Evolutionary conservation across 2,329 filamentous ascomycete genomes (phyloP).

Genomic region (Exserohilum turcica): DNA sequence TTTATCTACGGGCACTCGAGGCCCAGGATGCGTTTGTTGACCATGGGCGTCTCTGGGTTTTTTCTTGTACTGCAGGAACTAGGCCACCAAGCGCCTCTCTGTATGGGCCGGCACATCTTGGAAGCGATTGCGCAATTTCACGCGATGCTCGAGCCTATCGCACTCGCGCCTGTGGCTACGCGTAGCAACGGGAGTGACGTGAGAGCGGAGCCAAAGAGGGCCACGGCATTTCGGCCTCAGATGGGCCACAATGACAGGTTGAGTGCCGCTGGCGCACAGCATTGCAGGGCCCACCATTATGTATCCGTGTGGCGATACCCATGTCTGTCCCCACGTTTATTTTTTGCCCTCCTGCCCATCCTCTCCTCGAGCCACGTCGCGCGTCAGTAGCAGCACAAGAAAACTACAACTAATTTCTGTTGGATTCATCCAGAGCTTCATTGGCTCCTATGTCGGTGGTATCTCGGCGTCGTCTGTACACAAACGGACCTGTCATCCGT

Average conservation of each 20-base stretch:
- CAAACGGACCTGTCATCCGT: conserved; percentile 11
- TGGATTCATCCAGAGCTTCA: conserved; percentile 18
- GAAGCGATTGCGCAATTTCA: conserved; percentile 48
- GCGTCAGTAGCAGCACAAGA: not conserved
- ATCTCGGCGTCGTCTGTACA: conserved; percentile 31
- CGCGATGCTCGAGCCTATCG: conserved; percentile 31
- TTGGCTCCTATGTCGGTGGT: conserved; percentile 22
- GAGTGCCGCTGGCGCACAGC: not conserved
- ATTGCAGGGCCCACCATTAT: not conserved
- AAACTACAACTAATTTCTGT: conserved; percentile 5
- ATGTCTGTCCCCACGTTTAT: not conserved
- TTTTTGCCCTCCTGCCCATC: not conserved
- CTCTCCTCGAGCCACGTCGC: not conserved
- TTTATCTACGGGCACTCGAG: conserved; percentile 15
- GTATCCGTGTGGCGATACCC: not conserved
- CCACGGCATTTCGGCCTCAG: not conserved
- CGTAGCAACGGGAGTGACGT: conserved; percentile 11
- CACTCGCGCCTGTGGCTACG: conserved; percentile 6
- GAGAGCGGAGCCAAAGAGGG: conserved; percentile 11
- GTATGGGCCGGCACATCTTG: conserved; percentile 42
- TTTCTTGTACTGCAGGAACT: conserved; percentile 24
- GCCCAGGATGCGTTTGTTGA: conserved; percentile 14
- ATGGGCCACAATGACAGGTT: conserved; percentile 5
- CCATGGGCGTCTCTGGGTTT: conserved; percentile 11
- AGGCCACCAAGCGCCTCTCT: conserved; percentile 24